A percentile compares a stretch with the other conserved stretches of the same genome.
phyloP scores from a whole-genome alignment of 345 rosid genomes.

The Syzygium jambos region DNA sequence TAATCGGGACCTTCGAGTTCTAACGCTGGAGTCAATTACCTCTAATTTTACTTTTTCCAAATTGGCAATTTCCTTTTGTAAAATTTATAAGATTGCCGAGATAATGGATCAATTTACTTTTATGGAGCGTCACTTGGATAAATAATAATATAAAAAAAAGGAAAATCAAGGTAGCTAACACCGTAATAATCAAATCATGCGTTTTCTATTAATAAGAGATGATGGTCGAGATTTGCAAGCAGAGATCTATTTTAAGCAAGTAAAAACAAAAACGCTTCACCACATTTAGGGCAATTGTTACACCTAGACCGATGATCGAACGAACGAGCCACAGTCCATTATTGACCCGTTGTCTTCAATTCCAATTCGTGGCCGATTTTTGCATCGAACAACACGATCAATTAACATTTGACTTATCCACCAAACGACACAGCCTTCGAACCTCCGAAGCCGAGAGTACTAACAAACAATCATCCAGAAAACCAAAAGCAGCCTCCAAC shows the following conservation, averaged over 20 bases:
- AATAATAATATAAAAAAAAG: background rate
- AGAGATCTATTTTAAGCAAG: background rate
- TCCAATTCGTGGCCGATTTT: background rate
- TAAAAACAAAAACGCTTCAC: background rate
- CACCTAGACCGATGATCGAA: background rate
- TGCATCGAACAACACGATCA: accelerated
- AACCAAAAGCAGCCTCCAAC: background rate
- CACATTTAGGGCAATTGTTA: background rate
- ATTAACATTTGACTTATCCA: background rate
- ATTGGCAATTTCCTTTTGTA: background rate
- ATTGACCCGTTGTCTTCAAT: background rate
- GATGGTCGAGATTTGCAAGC: background rate
- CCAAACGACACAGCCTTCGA: background rate
- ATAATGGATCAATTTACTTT: background rate
- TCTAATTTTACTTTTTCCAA: background rate
- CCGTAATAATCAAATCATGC: too few relatives aligned
- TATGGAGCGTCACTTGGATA: background rate
- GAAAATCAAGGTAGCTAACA: too few relatives aligned
- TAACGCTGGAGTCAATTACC: background rate
- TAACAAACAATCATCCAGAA: background rate
- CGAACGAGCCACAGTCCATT: background rate
- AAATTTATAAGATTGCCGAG: background rate
- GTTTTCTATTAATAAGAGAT: background rate
- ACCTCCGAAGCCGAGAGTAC: background rate
- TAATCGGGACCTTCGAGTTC: background rate